Conservation (phyloP, 208 protist genomes). For the Acanthamoeba lenticulata region DNA sequence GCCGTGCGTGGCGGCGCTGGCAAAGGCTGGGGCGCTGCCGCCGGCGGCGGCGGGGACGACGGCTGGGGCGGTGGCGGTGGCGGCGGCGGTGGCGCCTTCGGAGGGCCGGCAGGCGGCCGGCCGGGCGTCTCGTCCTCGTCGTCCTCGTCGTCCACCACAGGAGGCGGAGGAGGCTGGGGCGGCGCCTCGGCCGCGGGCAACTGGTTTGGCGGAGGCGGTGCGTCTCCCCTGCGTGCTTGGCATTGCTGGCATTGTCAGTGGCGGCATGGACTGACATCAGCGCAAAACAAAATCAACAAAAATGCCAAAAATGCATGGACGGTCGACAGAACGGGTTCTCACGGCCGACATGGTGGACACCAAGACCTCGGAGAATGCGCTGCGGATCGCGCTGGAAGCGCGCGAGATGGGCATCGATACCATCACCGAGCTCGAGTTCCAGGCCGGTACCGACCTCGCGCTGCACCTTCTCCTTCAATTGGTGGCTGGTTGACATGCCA, state of each 20-base stretch:
- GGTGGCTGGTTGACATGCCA: neutral
- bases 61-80: neutral
- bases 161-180: neutral
- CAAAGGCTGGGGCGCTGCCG: neutral
- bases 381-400: neutral
- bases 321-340: neutral
- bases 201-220: neutral
- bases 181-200: neutral
- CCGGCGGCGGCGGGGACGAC: neutral
- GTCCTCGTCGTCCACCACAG: no score
- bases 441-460: neutral
- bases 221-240: neutral
- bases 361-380: neutral
- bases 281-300: neutral
- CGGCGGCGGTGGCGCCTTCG: neutral
- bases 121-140: no score
- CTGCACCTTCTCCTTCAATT: neutral
- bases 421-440: neutral
- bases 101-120: no score
- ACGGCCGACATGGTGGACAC: slow-evolving; percentile 4
- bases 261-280: no score
- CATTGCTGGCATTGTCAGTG: no score
- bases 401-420: neutral
- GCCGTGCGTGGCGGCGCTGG: neutral
- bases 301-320: neutral